Evolutionary conservation across 2,329 filamentous ascomycete genomes (phyloP).

Genomic region (Aspergillus fumigatus): DNA sequence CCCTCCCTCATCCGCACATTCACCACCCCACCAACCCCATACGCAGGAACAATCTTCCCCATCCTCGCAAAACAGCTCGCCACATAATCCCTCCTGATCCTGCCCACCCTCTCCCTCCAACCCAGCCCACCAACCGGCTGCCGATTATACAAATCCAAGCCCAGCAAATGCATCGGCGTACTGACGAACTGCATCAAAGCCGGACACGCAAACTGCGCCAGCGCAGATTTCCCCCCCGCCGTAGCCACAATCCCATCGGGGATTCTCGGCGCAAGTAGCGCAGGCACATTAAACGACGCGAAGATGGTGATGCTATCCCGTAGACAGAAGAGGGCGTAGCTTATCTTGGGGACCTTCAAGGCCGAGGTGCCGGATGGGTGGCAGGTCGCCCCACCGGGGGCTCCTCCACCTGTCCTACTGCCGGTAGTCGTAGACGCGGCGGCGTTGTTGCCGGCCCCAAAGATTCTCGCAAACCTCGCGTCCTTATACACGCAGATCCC

Average conservation of each 20-base stretch:
- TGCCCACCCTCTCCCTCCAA: conserved; percentile 58
- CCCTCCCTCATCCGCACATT: conserved; percentile 66
- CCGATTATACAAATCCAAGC: conserved; percentile 81
- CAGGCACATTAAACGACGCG: conserved; percentile 84
- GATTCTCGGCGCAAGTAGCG: conserved; percentile 67
- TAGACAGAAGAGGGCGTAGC: conserved; percentile 72
- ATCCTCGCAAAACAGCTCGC: conserved; percentile 71
- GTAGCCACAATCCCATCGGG: conserved; percentile 48
- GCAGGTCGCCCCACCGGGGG: conserved; percentile 10
- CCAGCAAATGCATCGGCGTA: conserved; percentile 80
- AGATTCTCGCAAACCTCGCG: conserved; percentile 76
- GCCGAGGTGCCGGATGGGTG: conserved; percentile 16
- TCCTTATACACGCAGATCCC: conserved; percentile 86
- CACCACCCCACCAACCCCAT: conserved; percentile 81
- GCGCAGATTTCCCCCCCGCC: conserved; percentile 48
- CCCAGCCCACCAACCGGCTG: conserved; percentile 40
- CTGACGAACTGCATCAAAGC: conserved; percentile 73
- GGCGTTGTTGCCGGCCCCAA: conserved; percentile 56
- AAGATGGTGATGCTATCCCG: conserved; percentile 88
- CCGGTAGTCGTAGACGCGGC: conserved; percentile 23
- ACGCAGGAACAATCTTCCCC: conserved; percentile 81
- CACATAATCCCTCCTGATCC: conserved; percentile 71
- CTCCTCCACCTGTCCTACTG: neutral
- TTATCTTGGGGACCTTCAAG: conserved; percentile 59
- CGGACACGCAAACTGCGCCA: conserved; percentile 76